These are phyloP conservation scores for Schwanniomyces etchellsii DNA, from an alignment of 1,139 yeast genomes.

Conservation along the genomic window DNA sequence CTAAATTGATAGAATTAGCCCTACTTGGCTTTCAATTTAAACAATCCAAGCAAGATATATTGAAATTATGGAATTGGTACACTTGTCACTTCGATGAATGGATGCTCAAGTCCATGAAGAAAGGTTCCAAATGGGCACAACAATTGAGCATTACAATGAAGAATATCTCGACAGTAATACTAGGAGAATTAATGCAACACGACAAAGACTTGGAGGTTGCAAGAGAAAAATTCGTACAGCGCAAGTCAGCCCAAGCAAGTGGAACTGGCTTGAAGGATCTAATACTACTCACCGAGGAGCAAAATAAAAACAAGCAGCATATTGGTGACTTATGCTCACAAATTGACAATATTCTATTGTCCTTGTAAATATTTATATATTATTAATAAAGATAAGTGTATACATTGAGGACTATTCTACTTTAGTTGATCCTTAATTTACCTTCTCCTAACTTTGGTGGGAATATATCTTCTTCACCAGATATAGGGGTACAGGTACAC, in stretches of 20 bases:
- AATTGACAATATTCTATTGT: too few relatives aligned
- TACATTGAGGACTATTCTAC: too few relatives aligned
- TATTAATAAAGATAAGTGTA: too few relatives aligned
- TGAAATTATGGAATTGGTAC: conserved; percentile 52
- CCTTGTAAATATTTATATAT: too few relatives aligned
- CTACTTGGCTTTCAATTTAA: conserved; percentile 44
- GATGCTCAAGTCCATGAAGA: conserved; percentile 37
- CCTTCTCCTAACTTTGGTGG: too few relatives aligned
- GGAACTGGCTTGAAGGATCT: conserved; percentile 27
- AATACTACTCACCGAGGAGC: conserved; percentile 14
- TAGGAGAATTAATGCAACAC: conserved; percentile 37
- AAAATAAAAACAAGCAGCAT: conserved; percentile 14
- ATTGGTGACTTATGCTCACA: conserved; percentile 3
- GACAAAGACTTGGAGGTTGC: conserved; percentile 20
- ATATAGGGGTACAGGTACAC: too few relatives aligned
- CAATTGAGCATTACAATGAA: conserved; percentile 34
- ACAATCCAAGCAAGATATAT: conserved; percentile 10
- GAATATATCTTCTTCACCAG: too few relatives aligned
- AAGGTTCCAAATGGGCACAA: conserved; percentile 39
- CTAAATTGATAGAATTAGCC: conserved; percentile 48
- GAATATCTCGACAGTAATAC: conserved; percentile 35
- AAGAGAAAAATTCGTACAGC: conserved; percentile 22
- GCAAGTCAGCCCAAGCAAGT: conserved; percentile 25
- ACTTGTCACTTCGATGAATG: conserved; percentile 45
- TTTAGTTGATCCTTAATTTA: too few relatives aligned